Conservation (phyloP, 805 yeast species). For the Tetrapisispora namnaoensis region DNA sequence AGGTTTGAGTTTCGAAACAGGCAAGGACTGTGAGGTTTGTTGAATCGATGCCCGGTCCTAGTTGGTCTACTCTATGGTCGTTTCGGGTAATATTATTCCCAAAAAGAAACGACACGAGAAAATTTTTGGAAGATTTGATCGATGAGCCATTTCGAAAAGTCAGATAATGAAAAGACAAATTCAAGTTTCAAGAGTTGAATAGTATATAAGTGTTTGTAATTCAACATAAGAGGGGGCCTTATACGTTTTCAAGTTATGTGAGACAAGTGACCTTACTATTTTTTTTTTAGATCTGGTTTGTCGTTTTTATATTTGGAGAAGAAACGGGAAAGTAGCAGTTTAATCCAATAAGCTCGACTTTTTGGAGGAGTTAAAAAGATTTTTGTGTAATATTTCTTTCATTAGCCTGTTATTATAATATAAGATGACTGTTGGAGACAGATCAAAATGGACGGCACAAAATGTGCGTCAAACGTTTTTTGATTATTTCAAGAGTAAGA, state of each 20-base stretch:
- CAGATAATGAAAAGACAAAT: neutral
- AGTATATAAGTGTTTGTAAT: neutral
- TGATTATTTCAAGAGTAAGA: conserved; percentile 58
- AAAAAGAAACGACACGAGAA: neutral
- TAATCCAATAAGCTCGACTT: neutral
- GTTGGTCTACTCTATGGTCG: neutral
- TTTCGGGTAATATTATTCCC: neutral
- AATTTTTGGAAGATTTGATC: neutral
- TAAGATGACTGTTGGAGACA: conserved; percentile 27
- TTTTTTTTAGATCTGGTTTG: no score
- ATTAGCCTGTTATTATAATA: no score
- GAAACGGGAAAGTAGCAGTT: no score
- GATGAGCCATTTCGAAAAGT: conserved; percentile 1
- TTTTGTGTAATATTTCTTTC: neutral
- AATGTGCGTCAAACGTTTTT: conserved; percentile 74
- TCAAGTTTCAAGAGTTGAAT: neutral
- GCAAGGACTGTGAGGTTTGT: no score
- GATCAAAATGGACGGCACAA: conserved; percentile 40
- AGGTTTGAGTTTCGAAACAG: no score
- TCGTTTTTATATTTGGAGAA: no score
- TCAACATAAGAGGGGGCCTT: no score
- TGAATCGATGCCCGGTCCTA: neutral
- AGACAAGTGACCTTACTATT: no score
- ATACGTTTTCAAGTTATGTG: no score
- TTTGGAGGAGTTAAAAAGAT: no score